Evolutionary conservation across 176 grass and related monocot species (phyloP).

Genomic region (Hordeum vulgare): MorexV3_pseudomolecules_assembly NC_058520.1:21291438-21291937

Average conservation of each 20-base stretch:
- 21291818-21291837: constrained; percentile 76
- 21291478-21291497: not conserved
- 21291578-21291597: not conserved
- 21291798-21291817: not conserved
- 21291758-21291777: not conserved
- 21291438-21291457: not conserved
- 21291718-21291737: not conserved
- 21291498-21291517: not conserved
- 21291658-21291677: not conserved
- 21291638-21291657: constrained; percentile 2
- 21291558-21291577: not conserved
- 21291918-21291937: too few relatives aligned
- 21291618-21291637: not conserved
- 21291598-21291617: not conserved
- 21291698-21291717: not conserved
- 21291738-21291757: constrained; percentile 5
- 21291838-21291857: constrained; percentile 89
- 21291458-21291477: not conserved
- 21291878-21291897: constrained; percentile 13
- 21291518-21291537: not conserved
- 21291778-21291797: not conserved
- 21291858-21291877: constrained; percentile 71
- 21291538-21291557: not conserved
- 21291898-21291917: not conserved
- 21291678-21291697: not conserved